Evolutionary conservation across 768 basidiomycete genomes (phyloP), one percentile per base, ranked within the genome.

Genomic region (Macrolepiota dolichaula): DNA sequence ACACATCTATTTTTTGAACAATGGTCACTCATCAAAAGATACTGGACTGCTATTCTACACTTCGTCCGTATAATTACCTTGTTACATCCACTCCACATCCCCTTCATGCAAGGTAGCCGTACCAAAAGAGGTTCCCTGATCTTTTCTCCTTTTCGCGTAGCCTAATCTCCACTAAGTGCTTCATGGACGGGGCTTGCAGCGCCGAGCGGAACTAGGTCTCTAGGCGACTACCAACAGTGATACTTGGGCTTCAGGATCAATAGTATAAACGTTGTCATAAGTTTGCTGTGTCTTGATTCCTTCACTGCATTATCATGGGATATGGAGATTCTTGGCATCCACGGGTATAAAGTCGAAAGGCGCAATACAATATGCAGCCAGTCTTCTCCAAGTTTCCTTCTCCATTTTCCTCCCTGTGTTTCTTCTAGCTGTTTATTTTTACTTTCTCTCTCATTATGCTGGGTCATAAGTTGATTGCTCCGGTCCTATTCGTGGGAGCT

Each of bases 401-500:
- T 54, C 35, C 22, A 4, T 37, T 24, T 25, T 37, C 22, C 11
- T 22, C 22, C 12, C 2, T 11, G 10, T 29, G 37, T 25, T 37
- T 37, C 38, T 53, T 24, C 6, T 19, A 37, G 17, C 55, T 11
- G 29, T 11, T 35, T 35, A 27, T 11, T 15, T 25, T 17, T 32
- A 17, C 25, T 7, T 44, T 32, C 11, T 51, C 55, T 58, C 65
- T 52, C 52, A 61, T 62, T 63, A 59, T 62, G 57, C 37, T 62
- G 57, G 55, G 42, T 57, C 37, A 47, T 65, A 29, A 61, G 55
- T 42, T 73, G 72, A 68, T 62, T 71, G 54, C 59, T 52, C 51
- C 72, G 54, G 59, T 75, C 58, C 61, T 71, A 49, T 56, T 76
- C 56, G 29, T 46, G 51, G 51, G 51, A n/a, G 67, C 71, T 64